Conservation (phyloP, 352 stramenopile genomes). For the Phytophthora tentaculata region DNA sequence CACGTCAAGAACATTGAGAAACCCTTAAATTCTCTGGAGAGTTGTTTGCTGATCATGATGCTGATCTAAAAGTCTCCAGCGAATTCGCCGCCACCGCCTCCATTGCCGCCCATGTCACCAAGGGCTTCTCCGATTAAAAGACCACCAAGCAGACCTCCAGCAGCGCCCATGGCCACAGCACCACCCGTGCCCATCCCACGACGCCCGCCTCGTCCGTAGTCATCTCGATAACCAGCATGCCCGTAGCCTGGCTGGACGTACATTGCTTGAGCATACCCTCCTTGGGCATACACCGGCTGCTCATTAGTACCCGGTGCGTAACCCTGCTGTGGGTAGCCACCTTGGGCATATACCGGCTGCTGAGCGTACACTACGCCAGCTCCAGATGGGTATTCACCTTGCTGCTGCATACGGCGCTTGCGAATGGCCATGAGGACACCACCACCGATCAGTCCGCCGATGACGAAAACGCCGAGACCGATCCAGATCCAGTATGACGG, state of each 20-base stretch:
- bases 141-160: conserved; percentile 45
- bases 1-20: not conserved
- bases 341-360: conserved; percentile 42
- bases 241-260: conserved; percentile 42
- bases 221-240: conserved; percentile 27
- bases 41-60: conserved; percentile 6
- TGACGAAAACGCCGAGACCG: conserved; percentile 35
- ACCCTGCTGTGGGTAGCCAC: conserved; percentile 38
- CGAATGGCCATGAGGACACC: conserved; percentile 45
- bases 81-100: conserved; percentile 37
- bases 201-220: conserved; percentile 33
- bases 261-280: conserved; percentile 40
- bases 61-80: conserved; percentile 41
- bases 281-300: conserved; percentile 47
- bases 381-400: conserved; percentile 20
- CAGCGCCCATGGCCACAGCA: conserved; percentile 45
- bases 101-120: conserved; percentile 40
- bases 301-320: conserved; percentile 46
- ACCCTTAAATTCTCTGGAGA: conserved; percentile 5
- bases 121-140: conserved; percentile 48
- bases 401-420: conserved; percentile 41
- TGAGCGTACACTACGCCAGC: conserved; percentile 18
- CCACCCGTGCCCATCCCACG: conserved; percentile 47
- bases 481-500: conserved; percentile 44
- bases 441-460: conserved; percentile 40